Conservation (phyloP, 768 basidiomycete genomes). For the Agrocybe praecox region DNA sequence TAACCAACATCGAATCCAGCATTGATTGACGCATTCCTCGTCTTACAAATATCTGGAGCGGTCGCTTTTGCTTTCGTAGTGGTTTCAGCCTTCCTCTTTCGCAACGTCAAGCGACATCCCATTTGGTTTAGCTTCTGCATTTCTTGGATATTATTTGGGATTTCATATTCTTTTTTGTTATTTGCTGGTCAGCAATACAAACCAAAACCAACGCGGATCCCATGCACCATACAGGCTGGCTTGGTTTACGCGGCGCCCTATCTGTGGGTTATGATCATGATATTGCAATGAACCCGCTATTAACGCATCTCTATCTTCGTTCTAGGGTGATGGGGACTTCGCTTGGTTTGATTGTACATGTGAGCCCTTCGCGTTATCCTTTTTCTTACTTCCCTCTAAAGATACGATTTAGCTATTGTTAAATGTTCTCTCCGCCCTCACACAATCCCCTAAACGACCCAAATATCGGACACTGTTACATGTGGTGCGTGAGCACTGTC, state of each 20-base stretch:
- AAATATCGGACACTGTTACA: slow-evolving; percentile 16
- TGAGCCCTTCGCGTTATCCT: slow-evolving; percentile 7
- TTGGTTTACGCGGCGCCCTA: slow-evolving; percentile 34
- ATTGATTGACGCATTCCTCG: slow-evolving; percentile 27
- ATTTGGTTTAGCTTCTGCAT: slow-evolving; percentile 38
- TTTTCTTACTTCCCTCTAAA: background rate
- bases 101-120: slow-evolving; percentile 27
- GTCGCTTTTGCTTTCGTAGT: slow-evolving; percentile 24
- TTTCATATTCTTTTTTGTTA: slow-evolving; percentile 34
- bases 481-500: background rate
- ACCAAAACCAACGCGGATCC: slow-evolving; percentile 15
- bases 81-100: slow-evolving; percentile 27
- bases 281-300: background rate
- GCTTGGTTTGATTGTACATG: slow-evolving; percentile 27
- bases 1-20: slow-evolving; percentile 3
- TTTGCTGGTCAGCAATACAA: slow-evolving; percentile 33
- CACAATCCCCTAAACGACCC: slow-evolving; percentile 16
- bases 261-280: slow-evolving; percentile 25
- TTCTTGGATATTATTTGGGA: slow-evolving; percentile 36
- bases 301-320: background rate
- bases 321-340: slow-evolving; percentile 27
- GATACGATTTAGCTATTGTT: slow-evolving; percentile 26
- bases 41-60: slow-evolving; percentile 30
- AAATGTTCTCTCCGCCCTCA: slow-evolving; percentile 29
- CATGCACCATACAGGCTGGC: slow-evolving; percentile 33